Evolutionary conservation across 768 basidiomycete species (phyloP).

Genomic region (Mycena capillaripes): DNA sequence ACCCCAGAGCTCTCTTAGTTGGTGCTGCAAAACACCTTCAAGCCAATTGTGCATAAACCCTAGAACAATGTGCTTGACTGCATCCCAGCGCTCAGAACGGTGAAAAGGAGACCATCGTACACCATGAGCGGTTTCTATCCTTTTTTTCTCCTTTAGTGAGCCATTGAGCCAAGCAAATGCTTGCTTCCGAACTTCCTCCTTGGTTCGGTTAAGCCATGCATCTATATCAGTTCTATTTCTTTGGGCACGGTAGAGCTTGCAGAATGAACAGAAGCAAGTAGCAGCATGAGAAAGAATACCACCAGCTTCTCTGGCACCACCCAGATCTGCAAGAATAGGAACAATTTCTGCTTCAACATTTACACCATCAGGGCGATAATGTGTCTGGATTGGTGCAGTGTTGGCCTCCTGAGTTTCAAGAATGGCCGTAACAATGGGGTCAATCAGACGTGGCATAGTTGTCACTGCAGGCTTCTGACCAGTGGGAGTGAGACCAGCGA

Average conservation of each 20-base stretch:
- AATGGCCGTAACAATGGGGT: not conserved
- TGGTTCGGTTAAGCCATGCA: slow-evolving; percentile 29
- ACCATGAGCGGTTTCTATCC: slow-evolving; percentile 3
- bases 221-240: slow-evolving; percentile 20
- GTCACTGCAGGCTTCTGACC: not conserved
- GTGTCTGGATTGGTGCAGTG: not conserved
- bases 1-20: slow-evolving; percentile 36
- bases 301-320: slow-evolving; percentile 21
- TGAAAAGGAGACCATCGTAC: slow-evolving; percentile 34
- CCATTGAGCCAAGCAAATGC: slow-evolving; percentile 32
- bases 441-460: too few species aligned
- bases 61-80: slow-evolving; percentile 32
- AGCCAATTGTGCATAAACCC: slow-evolving; percentile 40
- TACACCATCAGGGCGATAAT: slow-evolving; percentile 28
- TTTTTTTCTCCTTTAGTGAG: not conserved
- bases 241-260: slow-evolving; percentile 6
- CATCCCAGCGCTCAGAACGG: slow-evolving; percentile 30
- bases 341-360: slow-evolving; percentile 22
- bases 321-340: slow-evolving; percentile 34
- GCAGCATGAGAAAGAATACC: slow-evolving; percentile 30
- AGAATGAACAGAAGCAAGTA: slow-evolving; percentile 37
- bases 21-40: slow-evolving; percentile 32
- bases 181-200: slow-evolving; percentile 10
- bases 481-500: not conserved
- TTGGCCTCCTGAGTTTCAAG: not conserved